Evolutionary conservation across 495 filamentous ascomycete genomes (phyloP).

Genomic region (Cudoniella acicularis): DNA sequence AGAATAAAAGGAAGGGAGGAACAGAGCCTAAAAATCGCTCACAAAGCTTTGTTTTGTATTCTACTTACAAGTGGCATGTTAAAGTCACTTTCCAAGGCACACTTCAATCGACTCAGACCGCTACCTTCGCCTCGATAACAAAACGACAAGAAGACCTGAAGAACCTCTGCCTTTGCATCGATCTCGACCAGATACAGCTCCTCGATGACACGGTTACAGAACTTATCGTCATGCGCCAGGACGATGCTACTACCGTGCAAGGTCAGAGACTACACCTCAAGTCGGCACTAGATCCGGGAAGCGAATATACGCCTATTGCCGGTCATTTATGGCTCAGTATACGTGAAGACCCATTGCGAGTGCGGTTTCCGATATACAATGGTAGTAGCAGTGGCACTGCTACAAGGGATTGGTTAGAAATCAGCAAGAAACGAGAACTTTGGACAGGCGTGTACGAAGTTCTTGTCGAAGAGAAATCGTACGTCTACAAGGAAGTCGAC

Average conservation of each 20-base stretch:
- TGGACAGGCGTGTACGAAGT: conserved; percentile 2
- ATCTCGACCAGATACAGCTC: conserved; percentile 9
- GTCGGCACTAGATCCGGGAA: background rate
- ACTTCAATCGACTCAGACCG: conserved; percentile 18
- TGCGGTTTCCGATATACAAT: conserved; percentile 11
- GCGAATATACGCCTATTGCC: conserved; percentile 11
- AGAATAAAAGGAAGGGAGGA: background rate
- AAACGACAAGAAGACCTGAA: conserved; percentile 19
- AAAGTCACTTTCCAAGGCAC: conserved; percentile 23
- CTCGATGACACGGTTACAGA: background rate
- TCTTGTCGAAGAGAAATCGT: conserved; percentile 4
- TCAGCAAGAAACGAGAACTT: conserved; percentile 8
- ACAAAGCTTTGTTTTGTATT: conserved; percentile 8
- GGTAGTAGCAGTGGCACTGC: background rate
- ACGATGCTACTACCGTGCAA: conserved; percentile 7
- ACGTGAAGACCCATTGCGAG: conserved; percentile 18
- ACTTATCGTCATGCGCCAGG: conserved; percentile 10
- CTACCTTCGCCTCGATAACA: conserved; percentile 13
- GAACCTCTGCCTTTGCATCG: conserved; percentile 23
- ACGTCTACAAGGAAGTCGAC: conserved; percentile 16
- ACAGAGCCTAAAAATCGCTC: conserved; percentile 10
- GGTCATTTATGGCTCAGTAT: conserved; percentile 8
- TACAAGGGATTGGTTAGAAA: conserved; percentile 6
- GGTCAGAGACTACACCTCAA: conserved; percentile 8
- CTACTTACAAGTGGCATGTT: conserved; percentile 13